These are phyloP conservation scores for Niebla homalea DNA, from an alignment of 495 filamentous ascomycete genomes.

Conservation along the genomic window DNA sequence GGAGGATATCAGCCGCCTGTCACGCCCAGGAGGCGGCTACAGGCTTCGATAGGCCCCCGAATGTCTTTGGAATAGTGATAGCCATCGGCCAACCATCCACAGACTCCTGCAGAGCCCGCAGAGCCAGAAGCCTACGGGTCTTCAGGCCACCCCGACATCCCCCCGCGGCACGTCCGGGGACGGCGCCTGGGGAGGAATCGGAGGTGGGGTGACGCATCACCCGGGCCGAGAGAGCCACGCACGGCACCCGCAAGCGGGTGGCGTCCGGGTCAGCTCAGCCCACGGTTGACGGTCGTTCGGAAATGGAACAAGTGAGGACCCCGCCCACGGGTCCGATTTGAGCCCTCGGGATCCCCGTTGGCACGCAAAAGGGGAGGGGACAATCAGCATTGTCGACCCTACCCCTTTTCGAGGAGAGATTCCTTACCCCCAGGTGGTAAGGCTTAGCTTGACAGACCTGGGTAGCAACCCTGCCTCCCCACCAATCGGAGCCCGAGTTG, in stretches of 20 bases:
- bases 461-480: not conserved
- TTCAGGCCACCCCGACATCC: slow-evolving; percentile 10
- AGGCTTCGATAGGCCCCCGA: slow-evolving; percentile 26
- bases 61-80: slow-evolving; percentile 27
- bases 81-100: slow-evolving; percentile 38
- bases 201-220: slow-evolving; percentile 3
- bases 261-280: slow-evolving; percentile 8
- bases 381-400: not conserved
- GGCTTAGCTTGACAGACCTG: not conserved
- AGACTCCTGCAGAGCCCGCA: slow-evolving; percentile 31
- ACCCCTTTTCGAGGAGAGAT: not conserved
- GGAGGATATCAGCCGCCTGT: slow-evolving; percentile 24
- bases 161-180: not conserved
- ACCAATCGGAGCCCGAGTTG: too few relatives aligned
- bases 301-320: not conserved
- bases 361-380: not conserved
- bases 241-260: slow-evolving; percentile 9
- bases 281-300: slow-evolving; percentile 9
- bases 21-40: slow-evolving; percentile 25
- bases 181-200: not conserved
- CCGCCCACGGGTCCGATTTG: not conserved
- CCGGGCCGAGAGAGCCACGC: slow-evolving; percentile 6
- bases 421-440: not conserved
- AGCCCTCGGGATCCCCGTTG: not conserved
- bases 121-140: slow-evolving; percentile 13